These are phyloP conservation scores for Paradendryphiella salina DNA, from an alignment of 2,329 filamentous ascomycete genomes.

Conservation along the genomic window DNA sequence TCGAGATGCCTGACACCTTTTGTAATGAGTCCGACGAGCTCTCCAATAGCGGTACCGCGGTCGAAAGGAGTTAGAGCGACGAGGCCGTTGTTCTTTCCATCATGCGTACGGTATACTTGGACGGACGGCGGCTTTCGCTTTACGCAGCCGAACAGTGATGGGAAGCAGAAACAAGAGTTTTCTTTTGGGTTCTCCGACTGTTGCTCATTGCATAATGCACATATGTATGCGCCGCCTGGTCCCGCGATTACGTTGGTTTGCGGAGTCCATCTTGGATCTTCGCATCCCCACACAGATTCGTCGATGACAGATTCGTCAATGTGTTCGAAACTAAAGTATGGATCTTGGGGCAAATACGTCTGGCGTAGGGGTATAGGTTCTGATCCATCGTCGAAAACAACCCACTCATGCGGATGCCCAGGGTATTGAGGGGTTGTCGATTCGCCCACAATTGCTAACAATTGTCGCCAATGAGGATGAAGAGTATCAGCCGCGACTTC, in stretches of 20 bases:
- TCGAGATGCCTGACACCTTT: conserved; percentile 57
- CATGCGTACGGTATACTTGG: conserved; percentile 57
- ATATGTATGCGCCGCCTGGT: conserved; percentile 43
- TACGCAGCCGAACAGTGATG: conserved; percentile 55
- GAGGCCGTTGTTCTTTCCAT: conserved; percentile 60
- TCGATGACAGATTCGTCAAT: conserved; percentile 57
- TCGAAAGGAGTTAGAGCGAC: conserved; percentile 54
- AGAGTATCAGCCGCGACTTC: conserved; percentile 59
- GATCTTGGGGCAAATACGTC: conserved; percentile 55
- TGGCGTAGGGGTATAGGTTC: conserved; percentile 50
- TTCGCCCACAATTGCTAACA: conserved; percentile 54
- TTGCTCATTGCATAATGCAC: conserved; percentile 52
- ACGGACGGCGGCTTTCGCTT: conserved; percentile 51
- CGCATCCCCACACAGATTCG: conserved; percentile 53
- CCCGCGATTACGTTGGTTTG: conserved; percentile 33
- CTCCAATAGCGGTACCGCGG: conserved; percentile 57
- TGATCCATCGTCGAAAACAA: conserved; percentile 52
- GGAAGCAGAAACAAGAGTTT: conserved; percentile 60
- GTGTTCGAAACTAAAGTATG: conserved; percentile 54
- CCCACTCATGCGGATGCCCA: conserved; percentile 59
- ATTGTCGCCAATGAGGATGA: conserved; percentile 57
- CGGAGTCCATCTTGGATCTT: conserved; percentile 54
- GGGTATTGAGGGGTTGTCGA: conserved; percentile 48
- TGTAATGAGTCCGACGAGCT: conserved; percentile 61
- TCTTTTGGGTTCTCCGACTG: conserved; percentile 56